These are phyloP conservation scores for Malania oleifera DNA, from an alignment of 164 flowering plant genomes.

Conservation along the genomic window DNA sequence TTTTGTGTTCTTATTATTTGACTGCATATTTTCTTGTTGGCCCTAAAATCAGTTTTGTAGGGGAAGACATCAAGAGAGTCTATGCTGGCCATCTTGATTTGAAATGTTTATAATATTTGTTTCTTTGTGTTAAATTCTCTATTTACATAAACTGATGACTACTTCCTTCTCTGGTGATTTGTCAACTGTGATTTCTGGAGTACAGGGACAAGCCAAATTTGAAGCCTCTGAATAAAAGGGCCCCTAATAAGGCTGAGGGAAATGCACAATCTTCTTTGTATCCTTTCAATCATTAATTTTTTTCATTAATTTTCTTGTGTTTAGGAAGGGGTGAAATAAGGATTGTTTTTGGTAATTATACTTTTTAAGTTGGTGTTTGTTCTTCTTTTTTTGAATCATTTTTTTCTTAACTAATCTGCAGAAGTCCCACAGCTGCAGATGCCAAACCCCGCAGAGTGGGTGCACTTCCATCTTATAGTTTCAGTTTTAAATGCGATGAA, in stretches of 20 bases:
- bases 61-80: neutral
- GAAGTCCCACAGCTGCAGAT: constrained; percentile 56
- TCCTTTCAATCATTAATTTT: constrained; percentile 33
- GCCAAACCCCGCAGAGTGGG: constrained; percentile 51
- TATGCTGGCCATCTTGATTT: neutral
- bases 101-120: neutral
- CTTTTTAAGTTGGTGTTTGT: neutral
- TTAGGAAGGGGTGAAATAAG: neutral
- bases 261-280: constrained; percentile 46
- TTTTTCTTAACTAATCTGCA: constrained; percentile 42
- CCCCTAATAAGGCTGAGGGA: constrained; percentile 33
- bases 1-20: neutral
- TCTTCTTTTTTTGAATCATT: neutral
- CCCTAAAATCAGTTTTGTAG: too few relatives aligned
- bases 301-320: neutral
- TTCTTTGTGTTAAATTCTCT: neutral
- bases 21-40: neutral
- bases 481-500: constrained; percentile 87
- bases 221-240: constrained; percentile 42
- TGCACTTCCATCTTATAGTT: constrained; percentile 65
- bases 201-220: constrained; percentile 60
- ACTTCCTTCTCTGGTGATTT: neutral
- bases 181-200: constrained; percentile 16
- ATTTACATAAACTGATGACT: neutral
- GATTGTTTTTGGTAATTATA: neutral